Evolutionary conservation across 2,329 filamentous ascomycete genomes (phyloP), one percentile per base, ranked within the genome.

Genomic region (Rhinocladiella similis): DNA sequence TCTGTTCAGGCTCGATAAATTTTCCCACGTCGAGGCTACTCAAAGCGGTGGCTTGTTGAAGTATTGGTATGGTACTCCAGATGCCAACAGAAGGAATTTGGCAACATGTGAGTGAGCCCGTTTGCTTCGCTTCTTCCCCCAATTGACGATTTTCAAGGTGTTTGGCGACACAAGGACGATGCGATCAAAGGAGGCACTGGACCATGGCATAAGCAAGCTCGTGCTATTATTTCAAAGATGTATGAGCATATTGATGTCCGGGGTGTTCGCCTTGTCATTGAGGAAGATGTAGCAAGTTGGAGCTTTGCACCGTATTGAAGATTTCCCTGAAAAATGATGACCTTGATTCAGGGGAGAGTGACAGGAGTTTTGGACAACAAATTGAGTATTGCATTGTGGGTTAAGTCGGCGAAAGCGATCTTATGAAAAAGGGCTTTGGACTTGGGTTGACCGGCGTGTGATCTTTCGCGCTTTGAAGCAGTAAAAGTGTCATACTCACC

Each of bases 21-120:
- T 84, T 57, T 89, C 89, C 5, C 91, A 96, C 70, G 80, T 83
- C 20, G 91, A 96, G 70, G 92, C 92, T 12, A 87, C 86, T 16
- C 81, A 81, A 38, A 89, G 85, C 66, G 91, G 91, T 5, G 91
- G 91, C 0, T 82, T 97, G 68, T 74, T 96, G 68, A 96, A 96
- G 83, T 96, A 97, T 73, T 96, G 92, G 91, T 96, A 95, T 71
- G 90, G 91, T 1, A 79, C 76, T 33, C 86, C 88, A 18, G 85
- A 95, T 73, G 75, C 71, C 42, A 78, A 88, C 50, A 80, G 87
- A 60, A 79, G 84, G 67, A 96, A 96, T 74, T 73, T 97, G 66
- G 92, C 92, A 42, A 96, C 91, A 47, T 91, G 86, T 85, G 68
- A 69, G 78, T 74, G 7, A 35, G 16, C 18, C 10, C 38, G 20